Evolutionary conservation across 73 alveolate genomes (phyloP), one percentile per base, ranked within the genome.

Genomic region (Blepharisma stoltei): DNA sequence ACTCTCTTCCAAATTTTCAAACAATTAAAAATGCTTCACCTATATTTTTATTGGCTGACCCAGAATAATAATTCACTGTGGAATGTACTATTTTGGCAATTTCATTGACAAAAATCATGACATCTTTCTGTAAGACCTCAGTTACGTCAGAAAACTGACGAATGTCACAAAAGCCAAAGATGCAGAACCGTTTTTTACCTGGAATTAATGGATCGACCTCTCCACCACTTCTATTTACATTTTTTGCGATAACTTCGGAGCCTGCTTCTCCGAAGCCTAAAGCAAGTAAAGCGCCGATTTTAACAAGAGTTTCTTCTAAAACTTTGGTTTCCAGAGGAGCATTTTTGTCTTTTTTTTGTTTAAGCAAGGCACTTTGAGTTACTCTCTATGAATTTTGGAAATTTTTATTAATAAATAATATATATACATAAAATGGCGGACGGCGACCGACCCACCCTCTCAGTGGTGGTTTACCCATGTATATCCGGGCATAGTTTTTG

Each of bases 131-230:
- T 27, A 94, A 92, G 55, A 92, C 87, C 77, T 94, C 99, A 5
- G 99, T 94, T 25, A 94, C 88, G 45, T 92, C 98, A 14, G 98
- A 79, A 81, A 94, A 94, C 53, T 89, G 71, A 46, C 97, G 82
- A 47, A 94, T 88, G 70, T 90, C 97, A 54, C 99, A 94, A 82
- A 94, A 94, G 0, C 99, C 99, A 85, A 90, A 94, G 6, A 94
- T 92, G 8, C 97, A 97, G 52, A 88, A 86, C 4, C 89, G 87
- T 78, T 94, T 94, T 70, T 94, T 94, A 11, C 99, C 99, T 8
- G 99, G 97, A 32, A 94, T 92, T 97, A 94, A 92, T 18, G 99
- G 99, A 82, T 94, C 95, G 0, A 94, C 97, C 41, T 90, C 96
- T 38, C 98, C 99, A 75, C 85, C 88, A 41, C 90, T 82, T 71